Conservation (phyloP, 2,329 filamentous ascomycete genomes). For the Epichloe festucae region DNA sequence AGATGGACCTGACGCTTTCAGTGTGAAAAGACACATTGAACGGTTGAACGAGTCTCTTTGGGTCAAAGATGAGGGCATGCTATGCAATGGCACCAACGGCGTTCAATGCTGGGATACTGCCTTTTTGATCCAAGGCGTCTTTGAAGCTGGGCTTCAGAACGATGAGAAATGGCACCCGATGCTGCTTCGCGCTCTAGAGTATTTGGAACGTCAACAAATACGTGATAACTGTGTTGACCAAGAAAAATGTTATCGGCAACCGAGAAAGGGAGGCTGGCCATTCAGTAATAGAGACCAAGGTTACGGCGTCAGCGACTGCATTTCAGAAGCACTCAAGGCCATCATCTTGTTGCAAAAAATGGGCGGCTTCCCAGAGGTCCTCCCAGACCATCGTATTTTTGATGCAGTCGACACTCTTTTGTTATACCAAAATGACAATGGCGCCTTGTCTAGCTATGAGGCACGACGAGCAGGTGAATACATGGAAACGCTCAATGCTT, state of each 20-base stretch:
- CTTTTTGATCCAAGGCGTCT: constrained; percentile 72
- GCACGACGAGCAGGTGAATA: constrained; percentile 62
- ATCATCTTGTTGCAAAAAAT: constrained; percentile 74
- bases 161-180: constrained; percentile 70
- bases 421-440: constrained; percentile 77
- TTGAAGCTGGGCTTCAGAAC: constrained; percentile 65
- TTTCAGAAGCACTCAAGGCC: constrained; percentile 79
- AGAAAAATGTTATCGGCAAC: constrained; percentile 74
- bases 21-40: constrained; percentile 65
- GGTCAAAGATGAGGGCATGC: constrained; percentile 85
- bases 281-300: constrained; percentile 90
- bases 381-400: constrained; percentile 66
- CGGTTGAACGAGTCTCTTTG: constrained; percentile 78
- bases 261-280: constrained; percentile 85
- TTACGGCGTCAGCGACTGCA: constrained; percentile 91
- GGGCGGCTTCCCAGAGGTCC: constrained; percentile 57
- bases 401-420: constrained; percentile 85
- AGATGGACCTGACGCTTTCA: constrained; percentile 62
- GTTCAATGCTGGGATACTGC: constrained; percentile 96
- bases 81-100: constrained; percentile 94
- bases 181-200: constrained; percentile 69
- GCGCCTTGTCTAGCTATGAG: constrained; percentile 87
- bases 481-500: constrained; percentile 81
- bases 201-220: constrained; percentile 85
- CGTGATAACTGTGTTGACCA: constrained; percentile 69